Base-by-base conservation (phyloP, 164 flowering plant genomes). In the Chimonanthus salicifolius region DNA sequence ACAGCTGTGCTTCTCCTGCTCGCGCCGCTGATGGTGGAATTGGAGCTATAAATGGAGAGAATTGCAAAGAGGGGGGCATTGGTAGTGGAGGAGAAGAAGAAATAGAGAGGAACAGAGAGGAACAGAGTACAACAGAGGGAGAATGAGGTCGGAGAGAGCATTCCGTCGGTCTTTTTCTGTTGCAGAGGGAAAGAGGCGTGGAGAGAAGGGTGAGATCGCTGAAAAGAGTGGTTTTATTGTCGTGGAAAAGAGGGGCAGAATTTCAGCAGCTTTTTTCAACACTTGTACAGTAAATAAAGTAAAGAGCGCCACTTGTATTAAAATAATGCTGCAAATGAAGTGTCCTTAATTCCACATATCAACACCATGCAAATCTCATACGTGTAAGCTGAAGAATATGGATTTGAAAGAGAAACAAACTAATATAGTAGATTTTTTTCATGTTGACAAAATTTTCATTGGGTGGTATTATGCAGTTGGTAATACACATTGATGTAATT, bases 41-140 rank as follows among this genome's bases (percentile, higher is more conserved):
- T 80, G 89, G 69, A 33, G 33, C 33, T 33, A 33, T 33, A 78
- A 87, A 79, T 13, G 81, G 74, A 8, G 48, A 4, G 5, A 33
- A 33, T 70, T 10, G 74, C 74, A 46, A 82, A 78, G 33, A 72
- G 77, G 71, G 75, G 2, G 65, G 81, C 49, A 48, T 80, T 76
- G 77, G 77, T 73, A 75, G 80, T 78, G 80, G 80, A 62, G 74
- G 85, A 83, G 85, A 84, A 85, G 77, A 86, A 33, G 11, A 84
- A 13, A 47, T 91, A 88, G 0, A 89, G 76, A 4, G 92, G 92
- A 0, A 88, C 60, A 77, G 86, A 87, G 49, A 89, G 86, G 67
- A 88, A 81, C 0, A 89, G 78, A 63, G 88, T 87, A 70, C 86
- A 88, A 2, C 84, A 74, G 18, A 88, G 86, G 44, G 92, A 84